Evolutionary conservation across 805 yeast genomes (phyloP).

Genomic region (Candida jianshihensis): DNA sequence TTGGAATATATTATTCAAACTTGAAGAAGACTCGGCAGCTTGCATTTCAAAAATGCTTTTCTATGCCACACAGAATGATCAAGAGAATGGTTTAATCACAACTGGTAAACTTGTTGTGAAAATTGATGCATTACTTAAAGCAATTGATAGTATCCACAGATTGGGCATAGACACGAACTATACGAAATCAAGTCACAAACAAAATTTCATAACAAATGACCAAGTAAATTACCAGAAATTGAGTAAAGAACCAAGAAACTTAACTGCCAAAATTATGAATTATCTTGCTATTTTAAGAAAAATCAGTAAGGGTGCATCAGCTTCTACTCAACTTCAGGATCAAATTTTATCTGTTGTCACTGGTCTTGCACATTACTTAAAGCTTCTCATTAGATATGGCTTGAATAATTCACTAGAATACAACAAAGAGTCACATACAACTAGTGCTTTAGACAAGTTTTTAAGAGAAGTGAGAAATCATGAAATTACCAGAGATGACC

Average conservation of each 20-base stretch:
- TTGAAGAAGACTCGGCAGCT: conserved; percentile 85
- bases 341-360: conserved; percentile 71
- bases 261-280: conserved; percentile 85
- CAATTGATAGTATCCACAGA: conserved; percentile 49
- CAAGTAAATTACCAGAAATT: conserved; percentile 12
- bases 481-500: conserved; percentile 32
- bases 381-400: conserved; percentile 75
- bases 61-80: conserved; percentile 68
- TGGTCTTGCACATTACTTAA: conserved; percentile 87
- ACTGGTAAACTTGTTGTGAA: conserved; percentile 68
- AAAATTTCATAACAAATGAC: conserved; percentile 5
- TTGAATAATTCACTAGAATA: conserved; percentile 67
- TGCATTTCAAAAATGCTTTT: conserved; percentile 90
- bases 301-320: conserved; percentile 29
- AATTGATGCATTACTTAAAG: conserved; percentile 69
- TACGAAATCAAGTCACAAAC: conserved; percentile 5
- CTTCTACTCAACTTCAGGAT: conserved; percentile 45
- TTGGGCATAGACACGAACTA: conserved; percentile 17
- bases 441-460: conserved; percentile 57
- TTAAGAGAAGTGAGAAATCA: conserved; percentile 46
- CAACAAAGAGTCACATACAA: conserved; percentile 50
- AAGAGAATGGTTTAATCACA: conserved; percentile 55
- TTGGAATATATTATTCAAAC: conserved; percentile 83
- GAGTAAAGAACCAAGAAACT: conserved; percentile 55
- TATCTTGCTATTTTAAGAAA: conserved; percentile 80